A percentile compares a stretch with the other conserved stretches of the same genome.
These are phyloP conservation scores for Collybia sordida DNA, from an alignment of 768 basidiomycete species.

Conservation along the genomic window DNA sequence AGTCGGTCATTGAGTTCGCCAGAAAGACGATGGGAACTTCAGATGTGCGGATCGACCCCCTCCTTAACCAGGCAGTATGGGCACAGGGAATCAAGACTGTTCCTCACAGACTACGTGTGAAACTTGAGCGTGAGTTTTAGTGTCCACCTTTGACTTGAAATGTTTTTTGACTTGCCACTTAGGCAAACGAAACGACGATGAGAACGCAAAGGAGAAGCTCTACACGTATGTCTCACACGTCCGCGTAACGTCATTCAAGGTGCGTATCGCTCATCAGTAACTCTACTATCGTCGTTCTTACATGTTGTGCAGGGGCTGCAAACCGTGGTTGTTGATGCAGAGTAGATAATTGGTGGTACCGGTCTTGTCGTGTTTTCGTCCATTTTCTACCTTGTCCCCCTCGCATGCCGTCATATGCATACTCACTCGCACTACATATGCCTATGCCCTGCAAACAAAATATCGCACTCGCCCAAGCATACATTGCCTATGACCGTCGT, in stretches of 20 bases:
- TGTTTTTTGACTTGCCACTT: conserved; percentile 6
- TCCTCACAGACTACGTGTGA: conserved; percentile 88
- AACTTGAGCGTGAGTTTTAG: conserved; percentile 75
- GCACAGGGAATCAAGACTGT: conserved; percentile 90
- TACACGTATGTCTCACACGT: conserved; percentile 89
- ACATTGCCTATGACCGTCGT: no score
- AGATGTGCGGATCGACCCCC: conserved; percentile 93
- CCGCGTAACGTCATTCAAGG: conserved; percentile 82
- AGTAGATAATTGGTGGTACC: conserved; percentile 42
- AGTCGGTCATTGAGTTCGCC: conserved; percentile 90
- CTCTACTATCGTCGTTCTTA: conserved; percentile 1
- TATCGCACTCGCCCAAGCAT: no score
- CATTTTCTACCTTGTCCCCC: neutral
- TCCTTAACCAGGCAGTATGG: conserved; percentile 97
- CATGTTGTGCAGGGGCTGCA: conserved; percentile 65
- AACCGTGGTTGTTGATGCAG: conserved; percentile 79
- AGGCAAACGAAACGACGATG: conserved; percentile 99
- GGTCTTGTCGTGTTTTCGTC: neutral
- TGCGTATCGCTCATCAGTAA: conserved; percentile 28
- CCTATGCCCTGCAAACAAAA: conserved; percentile 2
- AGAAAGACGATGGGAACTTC: conserved; percentile 93
- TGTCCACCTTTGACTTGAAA: conserved; percentile 6
- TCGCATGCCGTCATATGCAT: conserved; percentile 6
- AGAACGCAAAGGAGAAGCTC: conserved; percentile 97
- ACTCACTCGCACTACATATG: conserved; percentile 1